phyloP scores from a whole-genome alignment of 768 basidiomycete species.

The Hygrocybe coccinea region DNA sequence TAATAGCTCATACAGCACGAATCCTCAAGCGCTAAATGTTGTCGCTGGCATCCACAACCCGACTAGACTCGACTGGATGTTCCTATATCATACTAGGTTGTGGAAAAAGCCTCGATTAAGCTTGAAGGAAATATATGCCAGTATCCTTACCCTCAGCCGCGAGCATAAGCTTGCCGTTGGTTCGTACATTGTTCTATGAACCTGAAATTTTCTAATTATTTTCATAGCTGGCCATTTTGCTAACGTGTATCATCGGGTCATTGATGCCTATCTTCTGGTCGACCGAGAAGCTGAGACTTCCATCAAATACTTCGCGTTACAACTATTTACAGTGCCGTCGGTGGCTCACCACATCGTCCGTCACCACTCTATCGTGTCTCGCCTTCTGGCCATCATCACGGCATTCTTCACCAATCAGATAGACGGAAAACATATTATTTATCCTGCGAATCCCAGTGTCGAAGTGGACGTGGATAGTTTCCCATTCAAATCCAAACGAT shows the following conservation, averaged over 20 bases:
- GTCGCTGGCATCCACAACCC: constrained; percentile 47
- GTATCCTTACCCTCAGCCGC: constrained; percentile 64
- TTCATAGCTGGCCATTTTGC: constrained; percentile 74
- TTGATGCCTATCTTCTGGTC: constrained; percentile 86
- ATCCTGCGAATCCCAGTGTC: constrained; percentile 27
- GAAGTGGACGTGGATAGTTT: constrained; percentile 74
- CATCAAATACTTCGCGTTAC: constrained; percentile 88
- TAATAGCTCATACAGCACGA: constrained; percentile 37
- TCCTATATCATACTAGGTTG: constrained; percentile 75
- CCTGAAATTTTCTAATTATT: neutral
- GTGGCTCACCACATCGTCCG: constrained; percentile 75
- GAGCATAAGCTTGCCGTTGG: constrained; percentile 76
- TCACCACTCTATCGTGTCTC: constrained; percentile 66
- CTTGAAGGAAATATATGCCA: constrained; percentile 78
- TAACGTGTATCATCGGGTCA: constrained; percentile 76
- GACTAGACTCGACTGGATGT: constrained; percentile 66
- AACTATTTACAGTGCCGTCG: constrained; percentile 88
- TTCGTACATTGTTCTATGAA: constrained; percentile 34
- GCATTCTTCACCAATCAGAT: constrained; percentile 94
- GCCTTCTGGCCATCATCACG: constrained; percentile 77
- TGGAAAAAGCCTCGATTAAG: constrained; percentile 83
- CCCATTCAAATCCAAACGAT: constrained; percentile 91
- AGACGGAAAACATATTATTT: constrained; percentile 60
- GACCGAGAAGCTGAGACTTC: constrained; percentile 95
- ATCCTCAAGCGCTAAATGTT: constrained; percentile 33